Evolutionary conservation across 495 filamentous ascomycete species (phyloP), one percentile per base, ranked within the genome.

Genomic region (Extremus antarcticus): DNA sequence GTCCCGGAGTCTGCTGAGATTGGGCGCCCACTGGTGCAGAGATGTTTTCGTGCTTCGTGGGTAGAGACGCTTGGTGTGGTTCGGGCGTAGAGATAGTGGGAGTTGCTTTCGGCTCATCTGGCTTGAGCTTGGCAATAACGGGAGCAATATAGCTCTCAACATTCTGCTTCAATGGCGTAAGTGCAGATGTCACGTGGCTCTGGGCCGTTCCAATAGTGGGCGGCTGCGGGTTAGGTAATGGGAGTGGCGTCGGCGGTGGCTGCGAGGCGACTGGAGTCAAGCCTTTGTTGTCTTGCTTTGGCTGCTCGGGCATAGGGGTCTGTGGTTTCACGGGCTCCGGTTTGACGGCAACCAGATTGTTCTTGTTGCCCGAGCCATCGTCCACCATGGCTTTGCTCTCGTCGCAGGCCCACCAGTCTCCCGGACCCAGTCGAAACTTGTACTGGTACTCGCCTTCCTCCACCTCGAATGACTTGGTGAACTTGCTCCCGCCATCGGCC

Each of bases 361-460:
- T 84, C 50, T 67, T 65, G 64, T 81, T 82, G 29, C 82, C 82
- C 9, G 51, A 49, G 11, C 70, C 66, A 57, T 85, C 82, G 39
- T 71, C 75, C 2, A 71, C 78, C n/a, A 69, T 79, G 1, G 75
- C 71, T 3, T 68, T 66, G 35, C 64, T 65, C 22, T 84, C 77
- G 51, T 86, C 76, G 46, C 83, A 62, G 2, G 79, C 75, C 85
- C 84, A 86, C 77, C 78, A 81, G 58, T 85, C 75, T 29, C 77
- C 77, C 1, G 67, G 46, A 3, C 81, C 83, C 49, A 85, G 65
- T 21, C 82, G 74, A 62, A 88, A 86, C 64, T 86, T 86, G 70
- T 86, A 88, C 59, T 84, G 78, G 55, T 83, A 78, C 54, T 77
- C 60, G 17, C 74, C 73, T 24, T 69, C 62, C 25, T 82, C 62